These are phyloP conservation scores for Alternaria metachromatica DNA, from an alignment of 2,329 filamentous ascomycete genomes.

Conservation along the genomic window DNA sequence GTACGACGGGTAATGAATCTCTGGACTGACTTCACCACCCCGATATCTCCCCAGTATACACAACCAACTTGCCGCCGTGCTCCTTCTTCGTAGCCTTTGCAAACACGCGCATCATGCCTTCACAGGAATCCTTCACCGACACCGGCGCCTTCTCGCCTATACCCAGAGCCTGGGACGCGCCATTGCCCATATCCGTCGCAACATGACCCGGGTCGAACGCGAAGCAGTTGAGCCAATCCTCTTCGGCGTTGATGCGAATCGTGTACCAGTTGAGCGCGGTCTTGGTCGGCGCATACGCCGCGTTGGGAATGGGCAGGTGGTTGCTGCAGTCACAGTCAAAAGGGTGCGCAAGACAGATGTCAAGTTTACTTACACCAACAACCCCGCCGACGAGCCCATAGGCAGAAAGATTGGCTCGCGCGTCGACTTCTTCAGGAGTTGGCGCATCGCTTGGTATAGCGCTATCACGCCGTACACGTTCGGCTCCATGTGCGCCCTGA, in stretches of 20 bases:
- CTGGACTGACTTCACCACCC: neutral
- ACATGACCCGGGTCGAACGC: constrained; percentile 12
- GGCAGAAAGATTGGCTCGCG: constrained; percentile 13
- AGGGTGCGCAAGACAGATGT: neutral
- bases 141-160: neutral
- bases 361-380: neutral
- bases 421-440: constrained; percentile 12
- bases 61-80: constrained; percentile 4
- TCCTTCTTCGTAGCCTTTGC: neutral
- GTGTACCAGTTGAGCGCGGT: constrained; percentile 12
- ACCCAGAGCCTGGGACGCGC: constrained; percentile 5
- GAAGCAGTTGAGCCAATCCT: constrained; percentile 9
- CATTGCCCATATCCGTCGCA: constrained; percentile 15
- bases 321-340: neutral
- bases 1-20: too few species aligned
- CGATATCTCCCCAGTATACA: neutral
- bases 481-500: constrained; percentile 1
- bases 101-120: constrained; percentile 10
- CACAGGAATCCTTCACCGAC: constrained; percentile 4
- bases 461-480: constrained; percentile 20
- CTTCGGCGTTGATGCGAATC: constrained; percentile 5
- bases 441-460: constrained; percentile 18
- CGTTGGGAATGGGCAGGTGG: constrained; percentile 14
- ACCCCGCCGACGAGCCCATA: constrained; percentile 16
- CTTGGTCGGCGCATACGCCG: constrained; percentile 12